Conservation (phyloP, 768 basidiomycete genomes). For the Leccinum variicolor region DNA sequence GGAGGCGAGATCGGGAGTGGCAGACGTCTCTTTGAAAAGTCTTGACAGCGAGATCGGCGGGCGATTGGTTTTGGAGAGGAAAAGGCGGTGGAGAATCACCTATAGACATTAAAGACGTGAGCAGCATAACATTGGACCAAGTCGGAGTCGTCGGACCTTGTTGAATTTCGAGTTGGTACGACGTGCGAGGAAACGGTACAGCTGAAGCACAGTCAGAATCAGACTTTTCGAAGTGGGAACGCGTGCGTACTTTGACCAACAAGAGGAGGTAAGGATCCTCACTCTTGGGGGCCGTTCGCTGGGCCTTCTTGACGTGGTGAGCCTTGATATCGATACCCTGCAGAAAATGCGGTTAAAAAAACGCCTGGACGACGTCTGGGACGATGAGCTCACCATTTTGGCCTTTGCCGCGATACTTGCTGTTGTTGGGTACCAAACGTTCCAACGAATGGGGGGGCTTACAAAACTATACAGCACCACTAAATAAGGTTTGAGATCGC, state of each 20-base stretch:
- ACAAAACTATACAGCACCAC: conserved; percentile 61
- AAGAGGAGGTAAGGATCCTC: conserved; percentile 99
- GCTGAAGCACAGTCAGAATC: conserved; percentile 43
- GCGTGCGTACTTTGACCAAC: conserved; percentile 82
- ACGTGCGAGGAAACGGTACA: conserved; percentile 98
- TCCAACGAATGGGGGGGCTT: conserved; percentile 47
- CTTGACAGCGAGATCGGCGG: conserved; percentile 94
- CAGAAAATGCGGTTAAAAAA: conserved; percentile 10
- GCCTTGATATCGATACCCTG: conserved; percentile 94
- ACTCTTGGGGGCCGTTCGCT: conserved; percentile 92
- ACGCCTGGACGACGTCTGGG: conserved; percentile 23
- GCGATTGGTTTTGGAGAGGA: conserved; percentile 96
- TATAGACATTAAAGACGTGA: conserved; percentile 32
- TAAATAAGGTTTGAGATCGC: conserved; percentile 35
- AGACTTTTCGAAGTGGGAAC: conserved; percentile 2
- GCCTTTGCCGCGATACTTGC: conserved; percentile 53
- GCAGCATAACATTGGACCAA: not conserved
- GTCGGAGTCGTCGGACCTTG: conserved; percentile 54
- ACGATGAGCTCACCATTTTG: conserved; percentile 78
- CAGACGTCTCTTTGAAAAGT: conserved; percentile 78
- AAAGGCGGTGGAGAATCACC: conserved; percentile 94
- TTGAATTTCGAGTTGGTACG: conserved; percentile 96
- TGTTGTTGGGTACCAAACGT: conserved; percentile 37
- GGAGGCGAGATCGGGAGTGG: conserved; percentile 59
- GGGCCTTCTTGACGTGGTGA: conserved; percentile 99